Evolutionary conservation across 2,329 filamentous ascomycete genomes (phyloP).

Genomic region (Cordyceps fumosorosea): DNA sequence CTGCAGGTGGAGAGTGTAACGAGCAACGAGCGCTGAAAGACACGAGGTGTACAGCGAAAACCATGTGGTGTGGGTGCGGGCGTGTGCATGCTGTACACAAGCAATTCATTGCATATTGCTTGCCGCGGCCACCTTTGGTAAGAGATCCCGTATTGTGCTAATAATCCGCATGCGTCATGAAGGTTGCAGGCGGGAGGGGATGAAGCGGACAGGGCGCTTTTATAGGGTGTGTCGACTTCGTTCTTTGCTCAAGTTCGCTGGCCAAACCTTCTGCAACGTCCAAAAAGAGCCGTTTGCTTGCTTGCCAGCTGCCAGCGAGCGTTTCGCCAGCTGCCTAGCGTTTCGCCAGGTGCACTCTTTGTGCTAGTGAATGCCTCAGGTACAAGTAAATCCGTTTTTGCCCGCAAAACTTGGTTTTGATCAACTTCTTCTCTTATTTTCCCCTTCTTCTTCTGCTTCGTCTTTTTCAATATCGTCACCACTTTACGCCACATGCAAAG

Average conservation of each 20-base stretch:
- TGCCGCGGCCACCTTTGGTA: not conserved
- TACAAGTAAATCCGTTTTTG: not conserved
- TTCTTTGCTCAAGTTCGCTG: no score
- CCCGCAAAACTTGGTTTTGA: not conserved
- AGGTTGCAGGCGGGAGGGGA: not conserved
- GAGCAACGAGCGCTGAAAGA: not conserved
- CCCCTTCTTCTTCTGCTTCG: not conserved
- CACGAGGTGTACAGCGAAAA: constrained; percentile 5
- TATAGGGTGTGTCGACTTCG: not conserved
- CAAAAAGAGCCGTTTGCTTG: not conserved
- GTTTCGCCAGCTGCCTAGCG: constrained; percentile 3
- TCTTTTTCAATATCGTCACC: not conserved
- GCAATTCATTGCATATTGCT: not conserved
- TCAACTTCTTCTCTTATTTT: not conserved
- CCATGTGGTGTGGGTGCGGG: not conserved
- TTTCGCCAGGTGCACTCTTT: not conserved
- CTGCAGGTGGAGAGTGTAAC: not conserved
- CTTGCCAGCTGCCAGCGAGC: no score
- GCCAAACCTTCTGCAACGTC: not conserved
- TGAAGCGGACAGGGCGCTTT: not conserved
- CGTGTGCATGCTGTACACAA: not conserved
- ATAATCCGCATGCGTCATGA: not conserved
- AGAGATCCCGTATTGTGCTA: not conserved
- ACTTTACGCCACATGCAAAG: not conserved
- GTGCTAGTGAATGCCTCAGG: not conserved